Evolutionary conservation across 1,284 basidiomycete species (phyloP).

Genomic region (Thelephora terrestris): DNA sequence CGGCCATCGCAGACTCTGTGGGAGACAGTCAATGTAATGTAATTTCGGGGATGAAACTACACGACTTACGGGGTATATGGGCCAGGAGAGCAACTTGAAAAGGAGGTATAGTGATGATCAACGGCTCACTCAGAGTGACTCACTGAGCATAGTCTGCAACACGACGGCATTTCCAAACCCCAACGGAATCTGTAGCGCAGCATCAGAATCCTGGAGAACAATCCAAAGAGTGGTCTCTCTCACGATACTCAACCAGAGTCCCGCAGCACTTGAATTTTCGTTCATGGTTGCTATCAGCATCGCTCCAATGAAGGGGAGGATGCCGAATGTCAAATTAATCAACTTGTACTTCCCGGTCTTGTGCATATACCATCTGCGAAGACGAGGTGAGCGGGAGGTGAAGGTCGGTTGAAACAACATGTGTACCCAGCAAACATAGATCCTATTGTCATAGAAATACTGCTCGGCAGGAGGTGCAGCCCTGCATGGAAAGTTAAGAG

Average conservation of each 20-base stretch:
- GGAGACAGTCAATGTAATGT: slow-evolving; percentile 2
- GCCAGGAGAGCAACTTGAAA: slow-evolving; percentile 61
- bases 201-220: not conserved
- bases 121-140: too few species aligned
- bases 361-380: slow-evolving; percentile 57
- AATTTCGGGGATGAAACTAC: not conserved
- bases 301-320: slow-evolving; percentile 59
- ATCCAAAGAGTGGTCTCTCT: slow-evolving; percentile 13
- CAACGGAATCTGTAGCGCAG: slow-evolving; percentile 46
- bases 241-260: slow-evolving; percentile 72
- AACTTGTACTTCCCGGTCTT: slow-evolving; percentile 69
- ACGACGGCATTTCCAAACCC: slow-evolving; percentile 78
- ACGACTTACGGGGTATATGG: slow-evolving; percentile 49
- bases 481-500: slow-evolving; percentile 30
- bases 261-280: slow-evolving; percentile 47
- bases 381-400: not conserved
- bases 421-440: slow-evolving; percentile 65
- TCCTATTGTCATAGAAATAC: slow-evolving; percentile 61
- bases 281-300: slow-evolving; percentile 46
- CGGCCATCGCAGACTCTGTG: slow-evolving; percentile 56
- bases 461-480: slow-evolving; percentile 72
- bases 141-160: slow-evolving; percentile 76
- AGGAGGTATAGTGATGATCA: not conserved
- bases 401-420: not conserved
- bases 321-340: slow-evolving; percentile 62